Conservation (phyloP, 345 rosid species). For the Eucalyptus tenuipes region DNA sequence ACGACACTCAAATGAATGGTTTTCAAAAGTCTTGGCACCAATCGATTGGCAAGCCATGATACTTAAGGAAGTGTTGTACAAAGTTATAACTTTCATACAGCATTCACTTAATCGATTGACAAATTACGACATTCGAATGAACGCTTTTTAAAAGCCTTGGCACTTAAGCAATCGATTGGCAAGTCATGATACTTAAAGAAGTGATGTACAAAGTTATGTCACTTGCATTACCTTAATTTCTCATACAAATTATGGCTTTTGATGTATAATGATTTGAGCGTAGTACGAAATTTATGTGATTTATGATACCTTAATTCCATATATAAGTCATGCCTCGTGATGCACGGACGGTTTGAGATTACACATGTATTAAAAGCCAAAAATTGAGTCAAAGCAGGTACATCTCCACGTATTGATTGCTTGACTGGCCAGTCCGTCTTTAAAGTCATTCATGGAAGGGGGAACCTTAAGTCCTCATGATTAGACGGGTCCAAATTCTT, state of each 20-base stretch:
- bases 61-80: accelerated
- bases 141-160: too few species aligned
- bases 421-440: constrained; percentile 3
- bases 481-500: background rate
- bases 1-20: accelerated
- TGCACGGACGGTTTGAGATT: background rate
- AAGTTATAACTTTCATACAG: accelerated
- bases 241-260: too few species aligned
- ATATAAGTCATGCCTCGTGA: background rate
- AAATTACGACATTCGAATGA: accelerated
- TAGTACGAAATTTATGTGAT: accelerated
- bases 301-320: background rate
- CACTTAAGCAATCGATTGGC: too few species aligned
- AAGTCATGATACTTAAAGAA: too few species aligned
- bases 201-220: too few species aligned
- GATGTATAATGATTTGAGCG: too few species aligned
- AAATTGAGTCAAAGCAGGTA: background rate
- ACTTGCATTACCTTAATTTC: too few species aligned
- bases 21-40: background rate
- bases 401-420: background rate
- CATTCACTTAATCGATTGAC: too few species aligned
- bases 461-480: background rate
- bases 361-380: background rate
- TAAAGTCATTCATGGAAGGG: background rate
- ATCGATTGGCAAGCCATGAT: accelerated